phyloP scores from a whole-genome alignment of 2,329 filamentous ascomycete genomes.

The Fusarium miscanthi region DNA sequence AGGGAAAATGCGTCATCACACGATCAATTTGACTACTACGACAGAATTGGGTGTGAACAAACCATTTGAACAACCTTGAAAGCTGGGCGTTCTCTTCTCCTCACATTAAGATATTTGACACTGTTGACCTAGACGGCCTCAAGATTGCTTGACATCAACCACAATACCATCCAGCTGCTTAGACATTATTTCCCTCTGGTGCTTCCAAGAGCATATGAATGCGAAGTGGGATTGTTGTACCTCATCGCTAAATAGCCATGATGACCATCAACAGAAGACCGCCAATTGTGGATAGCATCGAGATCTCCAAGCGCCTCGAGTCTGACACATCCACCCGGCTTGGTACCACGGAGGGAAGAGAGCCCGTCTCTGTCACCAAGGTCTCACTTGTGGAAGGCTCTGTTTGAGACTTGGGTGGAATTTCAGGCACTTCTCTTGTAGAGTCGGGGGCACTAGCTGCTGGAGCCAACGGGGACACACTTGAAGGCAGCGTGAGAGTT shows the following conservation, averaged over 20 bases:
- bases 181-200: not conserved
- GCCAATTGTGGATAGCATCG: conserved; percentile 38
- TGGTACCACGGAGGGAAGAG: conserved; percentile 38
- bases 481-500: not conserved
- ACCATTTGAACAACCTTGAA: not conserved
- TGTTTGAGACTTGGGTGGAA: not conserved
- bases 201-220: not conserved
- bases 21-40: not conserved
- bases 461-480: not conserved
- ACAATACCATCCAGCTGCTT: conserved; percentile 4
- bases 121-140: not conserved
- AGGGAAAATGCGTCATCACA: not conserved
- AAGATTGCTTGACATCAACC: conserved; percentile 25
- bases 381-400: conserved; percentile 5
- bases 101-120: not conserved
- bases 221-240: not conserved
- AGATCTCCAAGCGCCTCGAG: conserved; percentile 36
- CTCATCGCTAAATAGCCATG: conserved; percentile 18
- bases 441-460: not conserved
- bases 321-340: conserved; percentile 46
- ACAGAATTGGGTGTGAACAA: not conserved
- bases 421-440: not conserved
- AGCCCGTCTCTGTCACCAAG: conserved; percentile 33
- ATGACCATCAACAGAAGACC: conserved; percentile 45
- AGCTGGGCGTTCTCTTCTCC: not conserved